Evolutionary conservation across 331 rosid species (phyloP), one percentile per base, ranked within the genome.

Genomic region (Phaseolus coccineus): DNA sequence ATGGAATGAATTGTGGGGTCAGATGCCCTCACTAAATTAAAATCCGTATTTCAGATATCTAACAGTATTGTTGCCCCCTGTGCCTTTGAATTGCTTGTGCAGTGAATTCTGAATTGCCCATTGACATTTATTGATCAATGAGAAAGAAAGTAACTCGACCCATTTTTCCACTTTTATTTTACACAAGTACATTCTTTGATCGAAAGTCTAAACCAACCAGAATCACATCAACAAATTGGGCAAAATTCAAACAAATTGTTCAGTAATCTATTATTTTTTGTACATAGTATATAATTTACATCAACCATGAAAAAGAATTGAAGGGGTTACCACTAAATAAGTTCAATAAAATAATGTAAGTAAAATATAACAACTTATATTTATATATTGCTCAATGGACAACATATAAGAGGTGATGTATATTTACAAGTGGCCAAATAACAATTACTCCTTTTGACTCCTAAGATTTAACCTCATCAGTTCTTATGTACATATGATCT

Each of bases 161-260:
- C 9, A 48, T 27, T 64, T 40, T 19, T 22, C 51, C 27, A 63
- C 39, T 47, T 50, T 2, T 50, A 46, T 62, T 63, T 12, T 7
- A 30, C 7, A 50, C 4, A 44, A 22, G 7, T 10, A 22, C 58
- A 3, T 33, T 37, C 74, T 52, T 24, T 53, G 42, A 53, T 66
- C 50, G 15, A 15, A 37, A 63, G 58, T 61, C 7, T 3, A 75
- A 28, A 75, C 79, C 48, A 31, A 35, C 50, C 78, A 30, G 62
- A 56, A 37, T 74, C 58, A n/a, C 35, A 48, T 46, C 11, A 61
- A 30, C 25, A 46, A 10, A 58, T 27, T 14, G 42, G 8, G 42
- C 9, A 37, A 37, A 37, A 37, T 28, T 75, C 46, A 15, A 46
- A 62, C 6, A 16, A 58, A 19, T 61, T 30, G 31, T 63, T 62